These are phyloP conservation scores for Eimeria acervulina DNA, from an alignment of 169 alveolate species.

Conservation along the genomic window DNA sequence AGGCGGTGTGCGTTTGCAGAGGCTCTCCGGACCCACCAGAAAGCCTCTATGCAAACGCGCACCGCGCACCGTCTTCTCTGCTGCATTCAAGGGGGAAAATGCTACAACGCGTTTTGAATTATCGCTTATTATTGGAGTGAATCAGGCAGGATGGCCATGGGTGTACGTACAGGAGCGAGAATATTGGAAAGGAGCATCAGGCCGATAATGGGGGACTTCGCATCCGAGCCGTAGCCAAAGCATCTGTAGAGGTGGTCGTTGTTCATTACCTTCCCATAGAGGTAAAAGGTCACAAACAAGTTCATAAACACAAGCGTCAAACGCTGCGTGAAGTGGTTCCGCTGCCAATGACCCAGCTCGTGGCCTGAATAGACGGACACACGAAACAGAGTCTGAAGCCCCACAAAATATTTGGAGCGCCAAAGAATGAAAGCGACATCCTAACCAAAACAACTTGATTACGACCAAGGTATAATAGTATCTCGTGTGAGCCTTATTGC, in stretches of 20 bases:
- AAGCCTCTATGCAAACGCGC: neutral
- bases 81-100: neutral
- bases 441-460: too few relatives aligned
- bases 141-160: neutral
- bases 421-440: too few relatives aligned
- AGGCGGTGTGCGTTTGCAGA: too few relatives aligned
- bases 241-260: slow-evolving; percentile 88
- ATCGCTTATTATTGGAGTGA: neutral
- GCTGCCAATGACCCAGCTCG: slow-evolving; percentile 89
- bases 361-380: slow-evolving; percentile 65
- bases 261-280: slow-evolving; percentile 89
- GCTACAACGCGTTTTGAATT: neutral
- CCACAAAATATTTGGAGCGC: neutral
- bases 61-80: neutral
- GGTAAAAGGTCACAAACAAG: slow-evolving; percentile 90
- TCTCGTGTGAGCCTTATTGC: too few relatives aligned
- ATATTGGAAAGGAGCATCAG: slow-evolving; percentile 85
- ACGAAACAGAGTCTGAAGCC: neutral
- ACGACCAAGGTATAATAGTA: too few relatives aligned
- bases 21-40: neutral
- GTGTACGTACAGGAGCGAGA: slow-evolving; percentile 85
- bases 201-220: slow-evolving; percentile 89
- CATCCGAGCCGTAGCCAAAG: slow-evolving; percentile 91
- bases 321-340: slow-evolving; percentile 84
- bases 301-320: slow-evolving; percentile 83